phyloP scores from a whole-genome alignment of 2,329 filamentous ascomycete genomes.

The Claviceps sorghi region DNA sequence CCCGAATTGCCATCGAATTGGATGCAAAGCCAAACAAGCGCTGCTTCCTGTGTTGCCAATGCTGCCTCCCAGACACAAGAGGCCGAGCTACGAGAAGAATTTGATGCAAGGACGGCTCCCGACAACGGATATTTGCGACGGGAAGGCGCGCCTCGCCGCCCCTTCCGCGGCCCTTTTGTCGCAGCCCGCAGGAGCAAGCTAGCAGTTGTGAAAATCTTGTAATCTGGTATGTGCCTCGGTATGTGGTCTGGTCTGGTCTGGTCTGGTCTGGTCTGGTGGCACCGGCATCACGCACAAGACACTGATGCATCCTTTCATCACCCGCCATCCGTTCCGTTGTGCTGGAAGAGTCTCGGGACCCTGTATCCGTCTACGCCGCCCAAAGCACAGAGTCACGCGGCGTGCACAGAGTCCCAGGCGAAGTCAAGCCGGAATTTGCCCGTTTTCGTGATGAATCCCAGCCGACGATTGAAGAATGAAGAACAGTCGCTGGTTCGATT shows the following conservation, averaged over 20 bases:
- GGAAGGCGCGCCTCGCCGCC: constrained; percentile 3
- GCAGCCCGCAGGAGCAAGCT: not conserved
- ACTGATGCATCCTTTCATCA: not conserved
- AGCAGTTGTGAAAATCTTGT: not conserved
- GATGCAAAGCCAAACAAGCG: not conserved
- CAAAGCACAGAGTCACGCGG: too few relatives aligned
- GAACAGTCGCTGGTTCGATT: not conserved
- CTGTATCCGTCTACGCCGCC: not conserved
- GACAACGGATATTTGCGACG: constrained; percentile 3
- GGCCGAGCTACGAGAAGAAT: not conserved
- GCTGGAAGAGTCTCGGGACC: not conserved
- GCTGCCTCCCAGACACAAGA: not conserved
- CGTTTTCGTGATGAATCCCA: not conserved
- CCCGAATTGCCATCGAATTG: too few relatives aligned
- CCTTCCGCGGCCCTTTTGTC: constrained; percentile 3
- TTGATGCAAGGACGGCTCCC: not conserved
- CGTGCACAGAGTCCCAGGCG: not conserved
- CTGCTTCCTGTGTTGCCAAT: not conserved
- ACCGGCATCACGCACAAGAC: not conserved
- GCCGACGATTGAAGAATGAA: not conserved
- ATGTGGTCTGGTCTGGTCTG: too few relatives aligned
- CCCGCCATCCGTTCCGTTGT: not conserved
- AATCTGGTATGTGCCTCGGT: too few relatives aligned
- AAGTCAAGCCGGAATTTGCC: not conserved
- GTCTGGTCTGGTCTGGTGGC: too few relatives aligned